Base-by-base conservation (phyloP, 441 rosid genomes). In the Croton setiger region DNA sequence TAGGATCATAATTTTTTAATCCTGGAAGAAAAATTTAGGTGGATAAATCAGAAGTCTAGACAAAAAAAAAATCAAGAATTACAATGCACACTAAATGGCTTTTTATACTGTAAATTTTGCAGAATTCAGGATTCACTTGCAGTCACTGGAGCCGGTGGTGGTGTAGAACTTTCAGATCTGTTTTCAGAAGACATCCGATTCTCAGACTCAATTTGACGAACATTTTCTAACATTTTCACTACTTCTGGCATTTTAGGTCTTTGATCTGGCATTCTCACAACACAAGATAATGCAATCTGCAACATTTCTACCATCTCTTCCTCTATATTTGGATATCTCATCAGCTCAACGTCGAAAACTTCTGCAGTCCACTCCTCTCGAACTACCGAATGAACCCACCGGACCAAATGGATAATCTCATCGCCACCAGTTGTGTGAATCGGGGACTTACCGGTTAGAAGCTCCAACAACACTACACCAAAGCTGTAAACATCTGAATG, bases 281-380 rank as follows among this genome's bases (percentile, higher is more conserved):
- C 98, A 70, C 99, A 92, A 0, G 99, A 81, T 91, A 94, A 79
- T n/a, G 96, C 99, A 21, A 94, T 88, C 80, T 92, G 99, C 73
- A 94, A 74, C 99, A 94, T 86, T 81, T 87, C 98, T 27, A 94
- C 99, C 98, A 94, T 85, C 83, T 94, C 99, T 84, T 94, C 98
- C 74, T 94, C 99, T 64, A 92, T 94, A 74, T 87, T 85, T 10
- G 98, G 86, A 78, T 81, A 83, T 80, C 90, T 86, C 75, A 94
- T 62, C 70, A 94, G 87, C 84, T 85, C 96, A 14, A 87, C 67
- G 52, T 94, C 99, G 13, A 94, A 94, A 2, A 94, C 99, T 63
- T 94, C 98, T 36, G 98, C 98, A 0, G 98, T 94, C 99, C 99
- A 94, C 76, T 94, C 98, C 73, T 94, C 98, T 43, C 97, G 79